Conservation (phyloP, 1,284 basidiomycete species). For the Pterula multifida region DNA sequence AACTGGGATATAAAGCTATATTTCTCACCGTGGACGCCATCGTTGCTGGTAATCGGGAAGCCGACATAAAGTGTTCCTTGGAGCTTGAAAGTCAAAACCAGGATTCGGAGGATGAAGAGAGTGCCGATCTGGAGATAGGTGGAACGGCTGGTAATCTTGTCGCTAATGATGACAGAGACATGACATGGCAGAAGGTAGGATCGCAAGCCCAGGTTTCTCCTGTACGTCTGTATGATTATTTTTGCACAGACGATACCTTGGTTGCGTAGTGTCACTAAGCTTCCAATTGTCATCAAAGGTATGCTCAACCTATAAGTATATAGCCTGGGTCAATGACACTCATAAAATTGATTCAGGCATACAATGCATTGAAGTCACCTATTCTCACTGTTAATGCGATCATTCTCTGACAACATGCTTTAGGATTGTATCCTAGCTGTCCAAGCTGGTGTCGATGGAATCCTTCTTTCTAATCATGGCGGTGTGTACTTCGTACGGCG, state of each 20-base stretch:
- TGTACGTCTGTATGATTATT: conserved; percentile 4
- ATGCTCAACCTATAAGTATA: conserved; percentile 10
- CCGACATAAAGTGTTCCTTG: conserved; percentile 60
- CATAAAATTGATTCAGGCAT: no score
- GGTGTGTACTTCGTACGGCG: conserved; percentile 37
- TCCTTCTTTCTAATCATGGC: conserved; percentile 87
- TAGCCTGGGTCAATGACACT: no score
- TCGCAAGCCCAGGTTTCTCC: no score
- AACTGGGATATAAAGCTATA: conserved; percentile 72
- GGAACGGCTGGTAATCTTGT: conserved; percentile 59
- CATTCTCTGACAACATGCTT: conserved; percentile 8
- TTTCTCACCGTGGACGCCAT: conserved; percentile 89
- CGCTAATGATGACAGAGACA: conserved; percentile 51
- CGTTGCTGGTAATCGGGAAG: conserved; percentile 77
- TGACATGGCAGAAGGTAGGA: conserved; percentile 58
- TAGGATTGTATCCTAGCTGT: conserved; percentile 79
- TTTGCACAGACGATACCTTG: conserved; percentile 57
- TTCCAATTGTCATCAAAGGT: conserved; percentile 83
- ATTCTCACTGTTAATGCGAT: conserved; percentile 10
- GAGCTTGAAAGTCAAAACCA: conserved; percentile 26
- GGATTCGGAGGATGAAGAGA: conserved; percentile 21
- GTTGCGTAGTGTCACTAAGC: conserved; percentile 61
- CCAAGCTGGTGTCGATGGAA: conserved; percentile 79
- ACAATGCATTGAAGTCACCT: conserved; percentile 58
- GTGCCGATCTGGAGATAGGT: conserved; percentile 25